Base-by-base conservation (phyloP, 371 early-diverging fungal species). In the Globomyces sp. region DNA sequence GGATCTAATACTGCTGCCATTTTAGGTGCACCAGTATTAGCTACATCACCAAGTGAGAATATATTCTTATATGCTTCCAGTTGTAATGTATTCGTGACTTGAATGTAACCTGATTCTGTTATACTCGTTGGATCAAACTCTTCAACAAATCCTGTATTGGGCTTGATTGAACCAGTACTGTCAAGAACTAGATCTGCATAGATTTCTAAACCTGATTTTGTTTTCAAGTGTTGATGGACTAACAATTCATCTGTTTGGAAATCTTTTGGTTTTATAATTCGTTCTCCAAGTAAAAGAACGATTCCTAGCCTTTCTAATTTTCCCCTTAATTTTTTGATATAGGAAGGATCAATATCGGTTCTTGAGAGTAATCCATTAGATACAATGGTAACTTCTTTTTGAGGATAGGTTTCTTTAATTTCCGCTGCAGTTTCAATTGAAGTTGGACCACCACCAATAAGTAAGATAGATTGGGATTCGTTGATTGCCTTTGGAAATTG, bases 401-500 rank as follows among this genome's bases (percentile, higher is more conserved):
- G 55, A 3, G 71, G 64, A 65, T 76, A 75, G 44, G 50, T 46
- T 34, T 65, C 65, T 24, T 45, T 55, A 84, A 84, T 58, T 78
- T 76, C 74, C 10, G 64, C 55, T 45, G 77, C 67, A 8, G 66
- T 79, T 37, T 77, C 72, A 48, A 90, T 70, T 43, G 88, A 86
- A 40, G 71, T 71, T 1, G 79, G 66, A 46, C 89, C 89, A 13
- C 79, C 89, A 52, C 89, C 89, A 52, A 85, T 79, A 41, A 89
- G 69, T 34, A 87, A 61, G 2, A 88, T 77, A 43, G 71, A 72
- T 58, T 78, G 65, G 41, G 85, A 64, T 65, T 76, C 71, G 8
- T 47, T 47, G 0, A 47, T 47, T 11, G 47, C 0, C 0, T 47
- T 11, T 47, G 47, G 8, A 11, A 8, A 8, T 11, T 47, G 6